Conservation (phyloP, 1,139 yeast species). For the Candida pseudoviswanathii region DNA sequence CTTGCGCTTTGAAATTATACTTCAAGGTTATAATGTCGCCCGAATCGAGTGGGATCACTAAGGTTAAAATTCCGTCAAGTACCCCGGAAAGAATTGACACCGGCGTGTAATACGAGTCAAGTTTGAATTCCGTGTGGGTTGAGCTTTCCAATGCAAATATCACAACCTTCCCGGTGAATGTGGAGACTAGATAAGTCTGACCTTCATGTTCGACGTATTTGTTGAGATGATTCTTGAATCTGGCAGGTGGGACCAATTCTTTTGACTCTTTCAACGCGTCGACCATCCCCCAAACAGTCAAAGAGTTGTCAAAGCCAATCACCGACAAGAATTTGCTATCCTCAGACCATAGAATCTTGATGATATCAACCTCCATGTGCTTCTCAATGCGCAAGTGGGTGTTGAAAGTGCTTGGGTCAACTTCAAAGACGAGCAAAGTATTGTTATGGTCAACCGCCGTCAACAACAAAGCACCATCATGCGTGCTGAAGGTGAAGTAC, state of each 20-base stretch:
- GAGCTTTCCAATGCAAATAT: slow-evolving; percentile 9
- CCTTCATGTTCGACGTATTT: slow-evolving; percentile 5
- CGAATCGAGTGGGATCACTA: slow-evolving; percentile 27
- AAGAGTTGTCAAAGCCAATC: slow-evolving; percentile 12
- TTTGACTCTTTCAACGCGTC: slow-evolving; percentile 5
- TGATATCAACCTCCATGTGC: slow-evolving; percentile 2
- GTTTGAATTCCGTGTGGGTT: slow-evolving; percentile 3
- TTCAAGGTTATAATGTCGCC: slow-evolving; percentile 29
- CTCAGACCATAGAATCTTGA: slow-evolving; percentile 17
- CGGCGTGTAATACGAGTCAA: slow-evolving; percentile 10
- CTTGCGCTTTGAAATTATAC: slow-evolving; percentile 10
- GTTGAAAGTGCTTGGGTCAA: slow-evolving; percentile 18
- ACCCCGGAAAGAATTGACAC: slow-evolving; percentile 14
- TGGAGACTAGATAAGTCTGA: slow-evolving; percentile 7
- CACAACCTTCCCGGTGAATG: slow-evolving; percentile 13
- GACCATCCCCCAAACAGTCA: slow-evolving; percentile 1
- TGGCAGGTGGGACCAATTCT: slow-evolving; percentile 3
- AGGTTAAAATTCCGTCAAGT: slow-evolving; percentile 6
- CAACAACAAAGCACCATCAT: slow-evolving; percentile 11
- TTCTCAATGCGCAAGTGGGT: slow-evolving; percentile 4
- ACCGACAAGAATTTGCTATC: slow-evolving; percentile 7
- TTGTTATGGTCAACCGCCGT: slow-evolving; percentile 16
- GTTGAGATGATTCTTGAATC: slow-evolving; percentile 11
- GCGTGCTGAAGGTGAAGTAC: slow-evolving; percentile 29
- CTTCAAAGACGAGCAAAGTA: slow-evolving; percentile 22